Conservation (phyloP, 1,139 yeast species). For the Diutina sp. region DNA sequence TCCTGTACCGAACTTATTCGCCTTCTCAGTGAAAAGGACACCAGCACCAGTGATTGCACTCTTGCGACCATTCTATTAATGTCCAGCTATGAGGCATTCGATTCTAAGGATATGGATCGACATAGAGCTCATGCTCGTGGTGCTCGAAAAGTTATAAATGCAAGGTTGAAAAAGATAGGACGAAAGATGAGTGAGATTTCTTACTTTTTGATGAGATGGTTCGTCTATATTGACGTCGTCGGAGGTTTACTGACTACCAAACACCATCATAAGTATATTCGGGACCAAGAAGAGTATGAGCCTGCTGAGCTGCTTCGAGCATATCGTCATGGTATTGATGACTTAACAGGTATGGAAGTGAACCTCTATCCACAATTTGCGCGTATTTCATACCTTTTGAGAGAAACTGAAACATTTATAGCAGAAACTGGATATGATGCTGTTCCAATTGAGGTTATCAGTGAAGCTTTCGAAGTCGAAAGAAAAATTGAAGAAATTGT, state of each 20-base stretch:
- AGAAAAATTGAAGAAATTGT: conserved; percentile 3
- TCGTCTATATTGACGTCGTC: conserved; percentile 57
- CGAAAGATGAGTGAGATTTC: conserved; percentile 28
- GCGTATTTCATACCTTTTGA: not conserved
- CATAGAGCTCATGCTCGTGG: conserved; percentile 62
- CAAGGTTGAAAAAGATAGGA: conserved; percentile 26
- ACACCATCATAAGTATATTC: conserved; percentile 16
- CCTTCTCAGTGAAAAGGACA: conserved; percentile 36
- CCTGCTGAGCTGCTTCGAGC: not conserved
- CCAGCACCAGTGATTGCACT: conserved; percentile 53
- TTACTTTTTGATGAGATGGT: conserved; percentile 58
- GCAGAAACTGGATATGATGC: not conserved
- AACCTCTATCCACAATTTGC: not conserved
- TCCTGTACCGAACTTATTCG: conserved; percentile 44
- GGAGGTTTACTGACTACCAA: conserved; percentile 40
- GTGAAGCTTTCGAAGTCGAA: conserved; percentile 5
- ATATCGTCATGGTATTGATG: not conserved
- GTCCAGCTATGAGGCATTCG: conserved; percentile 50
- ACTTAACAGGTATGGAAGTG: not conserved
- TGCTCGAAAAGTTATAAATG: conserved; percentile 52
- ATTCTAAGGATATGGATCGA: conserved; percentile 31
- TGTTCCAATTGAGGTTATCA: not conserved
- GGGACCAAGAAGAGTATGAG: conserved; percentile 6
- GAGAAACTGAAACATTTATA: not conserved
- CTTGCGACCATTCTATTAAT: conserved; percentile 51